These are phyloP conservation scores for Amniculicola lignicola DNA, from an alignment of 495 filamentous ascomycete species.

Conservation along the genomic window DNA sequence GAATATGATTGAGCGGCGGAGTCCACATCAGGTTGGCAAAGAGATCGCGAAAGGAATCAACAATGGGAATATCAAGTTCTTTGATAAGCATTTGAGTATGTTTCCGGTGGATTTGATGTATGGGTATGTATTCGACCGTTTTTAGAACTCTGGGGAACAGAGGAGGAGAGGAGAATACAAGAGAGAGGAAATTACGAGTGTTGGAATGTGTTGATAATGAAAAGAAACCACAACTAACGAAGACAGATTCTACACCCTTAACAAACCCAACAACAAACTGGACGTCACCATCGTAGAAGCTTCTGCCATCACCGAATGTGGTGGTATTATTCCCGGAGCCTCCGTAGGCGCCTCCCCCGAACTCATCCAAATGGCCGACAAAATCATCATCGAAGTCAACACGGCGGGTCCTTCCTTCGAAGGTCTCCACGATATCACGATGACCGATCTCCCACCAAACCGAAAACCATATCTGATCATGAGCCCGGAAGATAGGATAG, in stretches of 20 bases:
- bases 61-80: constrained; percentile 83
- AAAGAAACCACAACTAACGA: neutral
- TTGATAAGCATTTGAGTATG: constrained; percentile 91
- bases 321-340: constrained; percentile 84
- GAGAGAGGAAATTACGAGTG: no score
- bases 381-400: constrained; percentile 94
- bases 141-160: no score
- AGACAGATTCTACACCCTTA: constrained; percentile 28
- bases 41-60: constrained; percentile 90
- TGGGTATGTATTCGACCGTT: constrained; percentile 65
- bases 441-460: constrained; percentile 74
- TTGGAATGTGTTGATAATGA: no score
- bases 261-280: constrained; percentile 67
- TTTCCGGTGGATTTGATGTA: constrained; percentile 82
- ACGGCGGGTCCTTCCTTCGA: constrained; percentile 80
- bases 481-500: constrained; percentile 74
- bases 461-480: constrained; percentile 87
- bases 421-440: constrained; percentile 86
- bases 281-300: constrained; percentile 88
- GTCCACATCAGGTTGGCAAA: constrained; percentile 89
- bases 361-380: constrained; percentile 83
- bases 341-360: constrained; percentile 84
- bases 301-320: constrained; percentile 86
- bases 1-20: constrained; percentile 85
- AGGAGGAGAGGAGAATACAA: no score